These are phyloP conservation scores for Funneliformis caledonium DNA, from an alignment of 371 early-diverging fungal genomes.

Conservation along the genomic window DNA sequence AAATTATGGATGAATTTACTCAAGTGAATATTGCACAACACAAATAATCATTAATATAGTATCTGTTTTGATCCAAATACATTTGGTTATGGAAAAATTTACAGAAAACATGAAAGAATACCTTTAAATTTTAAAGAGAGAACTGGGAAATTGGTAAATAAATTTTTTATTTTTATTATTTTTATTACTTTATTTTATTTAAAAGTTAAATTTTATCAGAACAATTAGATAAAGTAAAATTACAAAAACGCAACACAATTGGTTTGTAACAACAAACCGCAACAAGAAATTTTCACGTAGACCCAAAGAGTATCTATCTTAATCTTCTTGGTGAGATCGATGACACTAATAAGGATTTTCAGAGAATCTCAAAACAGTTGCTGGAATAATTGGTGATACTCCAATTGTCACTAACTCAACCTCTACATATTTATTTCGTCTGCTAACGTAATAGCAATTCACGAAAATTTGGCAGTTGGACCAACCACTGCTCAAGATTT, in stretches of 20 bases:
- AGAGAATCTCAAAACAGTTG: conserved; percentile 5
- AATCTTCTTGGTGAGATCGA: conserved; percentile 20
- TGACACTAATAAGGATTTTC: neutral
- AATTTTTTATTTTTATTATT: neutral
- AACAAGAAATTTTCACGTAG: neutral
- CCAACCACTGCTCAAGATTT: no score
- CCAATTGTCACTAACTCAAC: no score
- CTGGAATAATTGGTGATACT: neutral
- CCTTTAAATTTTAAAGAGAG: neutral
- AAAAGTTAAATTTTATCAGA: conserved; percentile 8
- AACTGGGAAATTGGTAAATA: conserved; percentile 24
- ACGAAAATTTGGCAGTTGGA: no score
- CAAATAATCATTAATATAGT: conserved; percentile 15
- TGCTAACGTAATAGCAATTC: no score
- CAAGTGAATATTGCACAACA: conserved; percentile 39
- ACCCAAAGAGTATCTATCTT: neutral
- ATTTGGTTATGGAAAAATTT: conserved; percentile 35
- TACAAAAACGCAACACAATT: conserved; percentile 6
- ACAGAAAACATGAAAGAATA: neutral
- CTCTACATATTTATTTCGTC: no score
- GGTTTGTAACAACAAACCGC: conserved; percentile 15
- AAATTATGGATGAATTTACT: conserved; percentile 29
- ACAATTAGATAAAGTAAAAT: neutral
- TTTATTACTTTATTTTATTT: neutral
- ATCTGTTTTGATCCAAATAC: conserved; percentile 30